Evolutionary conservation across 2,329 filamentous ascomycete genomes (phyloP).

Genomic region (Fusarium pseudoanthophilum): DNA sequence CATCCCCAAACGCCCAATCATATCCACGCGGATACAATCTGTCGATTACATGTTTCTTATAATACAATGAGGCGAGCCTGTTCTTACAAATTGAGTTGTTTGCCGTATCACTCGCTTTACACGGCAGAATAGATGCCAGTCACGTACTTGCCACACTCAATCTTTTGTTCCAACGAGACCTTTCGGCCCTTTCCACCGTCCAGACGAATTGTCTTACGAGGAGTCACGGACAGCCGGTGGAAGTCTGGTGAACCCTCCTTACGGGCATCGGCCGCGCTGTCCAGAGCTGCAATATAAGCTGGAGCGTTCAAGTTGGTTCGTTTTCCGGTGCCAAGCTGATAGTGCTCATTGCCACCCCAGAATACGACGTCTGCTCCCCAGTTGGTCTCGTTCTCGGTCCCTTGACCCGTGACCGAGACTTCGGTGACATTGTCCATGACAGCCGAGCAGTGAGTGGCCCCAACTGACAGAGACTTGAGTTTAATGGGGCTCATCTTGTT

Average conservation of each 20-base stretch:
- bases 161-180: conserved; percentile 83
- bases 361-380: conserved; percentile 90
- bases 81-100: conserved; percentile 8
- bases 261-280: conserved; percentile 68
- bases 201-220: conserved; percentile 74
- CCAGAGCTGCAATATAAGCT: conserved; percentile 80
- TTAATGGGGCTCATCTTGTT: conserved; percentile 80
- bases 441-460: conserved; percentile 82
- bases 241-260: conserved; percentile 70
- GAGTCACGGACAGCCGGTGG: conserved; percentile 84
- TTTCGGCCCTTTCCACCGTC: conserved; percentile 70
- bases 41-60: conserved; percentile 33
- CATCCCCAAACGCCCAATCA: conserved; percentile 29
- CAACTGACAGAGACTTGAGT: conserved; percentile 77
- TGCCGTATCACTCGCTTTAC: conserved; percentile 43
- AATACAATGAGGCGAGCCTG: conserved; percentile 22
- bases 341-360: conserved; percentile 96
- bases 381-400: conserved; percentile 76
- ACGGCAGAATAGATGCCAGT: conserved; percentile 83
- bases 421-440: conserved; percentile 84
- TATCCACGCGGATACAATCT: conserved; percentile 19
- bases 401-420: conserved; percentile 63
- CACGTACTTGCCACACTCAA: conserved; percentile 85
- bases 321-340: conserved; percentile 92
- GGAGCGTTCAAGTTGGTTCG: conserved; percentile 82